A percentile compares a stretch with the other conserved stretches of the same genome.
phyloP scores from a whole-genome alignment of 768 basidiomycete genomes.

The Rhizopogon rudus region DNA sequence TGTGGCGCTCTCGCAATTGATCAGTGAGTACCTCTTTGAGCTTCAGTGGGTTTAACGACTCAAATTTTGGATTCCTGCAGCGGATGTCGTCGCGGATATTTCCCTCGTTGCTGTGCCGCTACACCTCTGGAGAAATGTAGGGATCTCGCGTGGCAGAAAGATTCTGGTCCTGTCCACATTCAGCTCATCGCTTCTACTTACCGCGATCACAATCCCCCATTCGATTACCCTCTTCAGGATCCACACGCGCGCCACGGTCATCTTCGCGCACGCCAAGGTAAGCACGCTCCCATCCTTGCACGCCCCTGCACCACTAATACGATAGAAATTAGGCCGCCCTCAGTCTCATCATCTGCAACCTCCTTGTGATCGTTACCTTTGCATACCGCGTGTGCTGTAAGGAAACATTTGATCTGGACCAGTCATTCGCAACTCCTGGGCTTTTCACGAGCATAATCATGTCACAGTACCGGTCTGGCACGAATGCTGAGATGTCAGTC shows the following conservation, averaged over 20 bases:
- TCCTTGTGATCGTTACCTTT: constrained; percentile 1
- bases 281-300: neutral
- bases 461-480: no score
- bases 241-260: neutral
- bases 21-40: neutral
- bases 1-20: neutral
- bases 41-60: neutral
- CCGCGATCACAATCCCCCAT: neutral
- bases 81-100: neutral
- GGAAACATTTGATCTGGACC: neutral
- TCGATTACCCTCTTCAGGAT: neutral
- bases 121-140: neutral
- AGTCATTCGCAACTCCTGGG: neutral
- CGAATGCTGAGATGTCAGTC: no score
- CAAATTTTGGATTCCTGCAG: neutral
- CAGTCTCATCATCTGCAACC: neutral
- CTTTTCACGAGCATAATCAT: no score
- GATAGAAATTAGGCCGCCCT: neutral
- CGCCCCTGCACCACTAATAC: neutral
- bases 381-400: neutral
- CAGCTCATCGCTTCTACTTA: neutral
- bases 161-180: neutral
- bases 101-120: neutral
- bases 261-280: neutral
- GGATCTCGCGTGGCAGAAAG: neutral